Evolutionary conservation across 2,329 filamentous ascomycete species (phyloP), one percentile per base, ranked within the genome.

Genomic region (Penicillium concentricum): DNA sequence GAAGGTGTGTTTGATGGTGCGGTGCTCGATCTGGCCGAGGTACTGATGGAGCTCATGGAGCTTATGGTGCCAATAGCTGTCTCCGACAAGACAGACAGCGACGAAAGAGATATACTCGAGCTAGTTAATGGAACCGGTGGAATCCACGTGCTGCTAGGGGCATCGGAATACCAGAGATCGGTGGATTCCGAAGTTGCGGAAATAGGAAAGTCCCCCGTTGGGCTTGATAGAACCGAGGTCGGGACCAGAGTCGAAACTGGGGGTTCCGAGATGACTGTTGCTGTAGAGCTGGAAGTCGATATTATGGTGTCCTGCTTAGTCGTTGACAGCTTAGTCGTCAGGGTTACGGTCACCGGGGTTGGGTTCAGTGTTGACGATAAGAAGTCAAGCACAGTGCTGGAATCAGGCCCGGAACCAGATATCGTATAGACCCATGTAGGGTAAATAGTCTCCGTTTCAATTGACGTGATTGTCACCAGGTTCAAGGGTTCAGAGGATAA

Each of bases 361-460:
- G 28, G 28, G 28, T 10, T 42, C 6, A 24, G 30, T 12, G 42
- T 28, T 53, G 35, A 22, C 22, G 24, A 28, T 18, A n/a, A 8
- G n/a, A 20, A 20, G 20, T 26, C 38, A 4, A 39, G 26, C n/a
- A 32, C 51, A 39, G 34, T 45, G 16, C 32, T 20, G 16, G 48
- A 26, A 46, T 18, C 22, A 24, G 26, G 26, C 2, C 16, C 48
- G 20, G 32, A 12, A 20, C 13, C 28, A 18, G 34, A 41, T 43
- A 56, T 45, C 0, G 54, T 56, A 20, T 41, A 56, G 16, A 56
- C 12, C 47, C 28, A 56, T 12, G 54, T 56, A 15, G 54, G 54
- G 34, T 41, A 30, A n/a, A 56, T 8, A 8, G 54, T 56, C 30
- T 52, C 35, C 13, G 54, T 56, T 26, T 45, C 20, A 24, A 52